Conservation (phyloP, 345 rosid genomes). For the Citropsis articulata region DNA sequence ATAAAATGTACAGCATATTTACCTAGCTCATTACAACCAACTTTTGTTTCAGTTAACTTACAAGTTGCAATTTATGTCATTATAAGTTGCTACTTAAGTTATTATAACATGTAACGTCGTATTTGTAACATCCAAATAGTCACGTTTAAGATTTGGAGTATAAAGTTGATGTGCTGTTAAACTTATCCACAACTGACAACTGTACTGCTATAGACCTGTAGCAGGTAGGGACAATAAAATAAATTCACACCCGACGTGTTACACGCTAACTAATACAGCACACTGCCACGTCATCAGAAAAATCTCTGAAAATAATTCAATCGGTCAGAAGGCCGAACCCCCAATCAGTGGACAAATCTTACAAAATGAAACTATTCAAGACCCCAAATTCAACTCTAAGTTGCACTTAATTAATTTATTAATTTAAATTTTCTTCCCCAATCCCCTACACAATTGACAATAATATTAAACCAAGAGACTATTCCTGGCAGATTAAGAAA, state of each 20-base stretch:
- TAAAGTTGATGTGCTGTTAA: neutral
- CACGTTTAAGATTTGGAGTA: neutral
- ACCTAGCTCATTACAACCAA: neutral
- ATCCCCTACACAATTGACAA: neutral
- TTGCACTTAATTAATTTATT: neutral
- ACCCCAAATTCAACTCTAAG: neutral
- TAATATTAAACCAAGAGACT: neutral
- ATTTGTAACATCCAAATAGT: too few relatives aligned
- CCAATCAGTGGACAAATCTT: neutral
- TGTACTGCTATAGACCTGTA: neutral
- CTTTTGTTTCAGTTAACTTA: neutral
- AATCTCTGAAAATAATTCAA: neutral
- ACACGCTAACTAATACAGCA: neutral
- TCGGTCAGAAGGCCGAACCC: neutral
- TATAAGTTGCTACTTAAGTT: too few relatives aligned
- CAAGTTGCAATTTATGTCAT: too few relatives aligned
- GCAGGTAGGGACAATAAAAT: neutral
- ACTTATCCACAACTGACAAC: neutral
- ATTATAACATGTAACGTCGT: too few relatives aligned
- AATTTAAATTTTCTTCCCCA: neutral
- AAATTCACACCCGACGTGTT: neutral
- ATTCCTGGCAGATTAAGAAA: neutral
- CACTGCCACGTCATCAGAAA: neutral
- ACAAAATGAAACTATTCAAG: neutral
- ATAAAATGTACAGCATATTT: neutral